Evolutionary conservation across 2,329 filamentous ascomycete species (phyloP), one percentile per base, ranked within the genome.

Genomic region (Xylariaceae sp.): DNA sequence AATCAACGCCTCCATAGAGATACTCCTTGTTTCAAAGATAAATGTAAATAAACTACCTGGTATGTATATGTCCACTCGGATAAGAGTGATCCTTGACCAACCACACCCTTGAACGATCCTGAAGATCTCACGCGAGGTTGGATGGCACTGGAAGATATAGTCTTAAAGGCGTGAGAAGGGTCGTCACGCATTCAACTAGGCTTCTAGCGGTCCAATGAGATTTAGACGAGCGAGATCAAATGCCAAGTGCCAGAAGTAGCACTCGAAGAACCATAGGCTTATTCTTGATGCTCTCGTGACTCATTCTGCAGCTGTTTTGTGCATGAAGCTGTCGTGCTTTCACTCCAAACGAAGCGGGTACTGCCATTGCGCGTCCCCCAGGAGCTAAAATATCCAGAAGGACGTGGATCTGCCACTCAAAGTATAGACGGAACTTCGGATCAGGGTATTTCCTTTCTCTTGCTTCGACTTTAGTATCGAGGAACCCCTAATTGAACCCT

Each of bases 401-500:
- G 35, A 23, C 23, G 15, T 32, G 6, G 24, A 47, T n/a, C 16
- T 8, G 35, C 8, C 29, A 13, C 20, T n/a, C n/a, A 20, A 23
- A n/a, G 23, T 13, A n/a, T 21, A 36, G 13, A 16, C 27, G 29
- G 18, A 20, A 30, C 40, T 40, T 37, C 20, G 42, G 42, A 32
- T 51, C 33, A 46, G 23, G 52, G 45, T 6, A 23, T 30, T 44
- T 46, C n/a, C 13, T 42, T 20, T 32, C 40, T 10, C 41, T 50
- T 32, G 46, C 33, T 46, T 18, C 32, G 32, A 46, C 36, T 36
- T 32, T 4, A 20, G 33, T 30, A 44, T 50, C 39, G 5, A 30
- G 35, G 26, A 6, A 16, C 27, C 29, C 16, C 45, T 27, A 29
- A 45, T 45, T 23, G 29, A 42, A 23, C 41, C 36, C 42, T 27